Evolutionary conservation across 2,329 filamentous ascomycete species (phyloP), one percentile per base, ranked within the genome.

Genomic region (Malbranchea cinnamomea): DNA sequence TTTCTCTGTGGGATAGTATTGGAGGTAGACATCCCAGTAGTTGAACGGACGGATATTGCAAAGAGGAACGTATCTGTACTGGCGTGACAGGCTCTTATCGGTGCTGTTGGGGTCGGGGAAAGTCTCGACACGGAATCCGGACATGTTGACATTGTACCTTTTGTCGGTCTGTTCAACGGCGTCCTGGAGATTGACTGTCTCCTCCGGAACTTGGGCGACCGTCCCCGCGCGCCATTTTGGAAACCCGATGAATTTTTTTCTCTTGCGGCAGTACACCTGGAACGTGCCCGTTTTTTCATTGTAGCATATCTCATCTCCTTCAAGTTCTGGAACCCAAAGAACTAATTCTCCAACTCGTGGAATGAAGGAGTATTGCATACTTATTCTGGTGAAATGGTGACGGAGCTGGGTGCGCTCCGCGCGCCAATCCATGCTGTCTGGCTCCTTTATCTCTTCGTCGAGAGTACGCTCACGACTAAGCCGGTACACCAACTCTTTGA

Each of bases 141-240:
- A 62, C 34, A 61, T 60, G 31, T 60, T 65, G 8, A 70, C 46
- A 8, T 49, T 56, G 19, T 43, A 52, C 20, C 50, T 41, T 26
- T 63, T 60, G 0, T 48, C 30, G 2, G 56, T 48, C 8, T 58
- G 45, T 3, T 49, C 39, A 13, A 56, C 43, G 2, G 71, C 47
- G 33, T 71, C 66, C n/a, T 60, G 50, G 10, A 61, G 49, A 6
- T 50, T 44, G 2, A 48, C 41, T 1, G 57, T 42, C 14, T 65
- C 60, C 1, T 54, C 48, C 1, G 69, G 61, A 3, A 56, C 48
- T 41, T 74, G 63, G 1, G 63, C 60, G 7, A 75, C 51, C 1
- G 71, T 52, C 1, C 69, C 71, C 1, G 64, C 70, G 39, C 68
- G 61, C 71, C 71, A 75, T 5, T 46, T 33, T 1, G 67, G 65